phyloP scores from a whole-genome alignment of 2,329 filamentous ascomycete genomes.

The Aspergillus sojae region DNA sequence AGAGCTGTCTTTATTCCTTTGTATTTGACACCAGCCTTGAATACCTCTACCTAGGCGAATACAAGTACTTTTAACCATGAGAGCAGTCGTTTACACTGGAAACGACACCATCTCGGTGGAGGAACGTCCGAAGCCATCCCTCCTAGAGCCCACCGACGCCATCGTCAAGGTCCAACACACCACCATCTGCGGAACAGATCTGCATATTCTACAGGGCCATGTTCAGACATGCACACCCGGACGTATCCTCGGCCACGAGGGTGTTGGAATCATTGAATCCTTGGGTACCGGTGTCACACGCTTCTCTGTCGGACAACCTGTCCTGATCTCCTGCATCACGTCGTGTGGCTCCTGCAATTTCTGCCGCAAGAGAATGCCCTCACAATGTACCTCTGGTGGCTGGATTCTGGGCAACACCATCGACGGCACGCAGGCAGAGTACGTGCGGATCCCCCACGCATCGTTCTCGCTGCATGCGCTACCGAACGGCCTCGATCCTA shows the following conservation, averaged over 20 bases:
- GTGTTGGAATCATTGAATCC: constrained; percentile 53
- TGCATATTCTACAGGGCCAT: constrained; percentile 58
- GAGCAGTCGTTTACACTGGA: constrained; percentile 46
- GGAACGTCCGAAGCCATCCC: constrained; percentile 44
- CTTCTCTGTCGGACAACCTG: constrained; percentile 55
- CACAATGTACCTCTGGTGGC: constrained; percentile 57
- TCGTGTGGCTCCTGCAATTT: constrained; percentile 56
- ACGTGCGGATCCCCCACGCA: constrained; percentile 57
- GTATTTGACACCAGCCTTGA: not conserved
- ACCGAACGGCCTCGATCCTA: constrained; percentile 42
- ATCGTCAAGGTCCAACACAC: constrained; percentile 51
- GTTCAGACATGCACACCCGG: constrained; percentile 52
- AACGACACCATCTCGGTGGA: constrained; percentile 29
- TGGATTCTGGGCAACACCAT: constrained; percentile 59
- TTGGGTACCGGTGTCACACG: constrained; percentile 49
- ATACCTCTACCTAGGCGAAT: not conserved
- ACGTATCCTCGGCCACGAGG: constrained; percentile 56
- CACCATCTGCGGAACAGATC: constrained; percentile 57
- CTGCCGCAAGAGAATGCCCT: constrained; percentile 57
- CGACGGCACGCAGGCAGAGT: constrained; percentile 59
- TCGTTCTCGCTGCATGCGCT: constrained; percentile 52
- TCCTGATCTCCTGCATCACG: constrained; percentile 57
- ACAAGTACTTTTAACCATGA: constrained; percentile 34
- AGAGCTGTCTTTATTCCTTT: not conserved
- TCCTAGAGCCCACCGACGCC: constrained; percentile 48